Percentiles rank a stretch among this genome's conserved stretches.
Evolutionary conservation across 2,329 filamentous ascomycete species (phyloP).

Genomic region (Hymenoscyphus repandus): DNA sequence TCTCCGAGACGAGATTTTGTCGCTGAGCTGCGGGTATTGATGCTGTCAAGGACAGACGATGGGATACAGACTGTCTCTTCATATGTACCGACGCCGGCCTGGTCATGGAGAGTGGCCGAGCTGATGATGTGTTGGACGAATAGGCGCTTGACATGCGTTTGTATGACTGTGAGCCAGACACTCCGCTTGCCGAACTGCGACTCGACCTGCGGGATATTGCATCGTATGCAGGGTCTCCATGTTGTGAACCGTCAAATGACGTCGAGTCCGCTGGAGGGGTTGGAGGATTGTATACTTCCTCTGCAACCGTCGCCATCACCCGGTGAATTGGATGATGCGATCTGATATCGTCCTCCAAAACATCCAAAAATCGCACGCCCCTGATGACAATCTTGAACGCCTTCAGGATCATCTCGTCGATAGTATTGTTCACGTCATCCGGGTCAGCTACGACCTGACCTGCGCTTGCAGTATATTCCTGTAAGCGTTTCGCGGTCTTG

Average conservation of each 20-base stretch:
- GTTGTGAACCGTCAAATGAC: slow-evolving; percentile 38
- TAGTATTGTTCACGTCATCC: slow-evolving; percentile 64
- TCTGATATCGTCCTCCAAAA: slow-evolving; percentile 63
- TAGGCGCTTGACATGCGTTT: slow-evolving; percentile 25
- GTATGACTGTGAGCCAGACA: slow-evolving; percentile 24
- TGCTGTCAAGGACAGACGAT: slow-evolving; percentile 72
- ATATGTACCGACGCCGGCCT: slow-evolving; percentile 20
- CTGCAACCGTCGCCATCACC: slow-evolving; percentile 54
- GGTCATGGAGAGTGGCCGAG: slow-evolving; percentile 25
- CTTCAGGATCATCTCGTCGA: slow-evolving; percentile 90
- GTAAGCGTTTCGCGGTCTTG: slow-evolving; percentile 79
- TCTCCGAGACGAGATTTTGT: slow-evolving; percentile 76
- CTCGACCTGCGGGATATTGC: slow-evolving; percentile 28
- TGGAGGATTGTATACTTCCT: slow-evolving; percentile 54
- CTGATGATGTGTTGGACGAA: slow-evolving; percentile 16
- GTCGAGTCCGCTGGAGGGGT: slow-evolving; percentile 58
- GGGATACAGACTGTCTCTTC: slow-evolving; percentile 40
- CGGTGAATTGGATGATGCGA: slow-evolving; percentile 46
- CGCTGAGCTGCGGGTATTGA: slow-evolving; percentile 57
- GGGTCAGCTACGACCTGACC: slow-evolving; percentile 38
- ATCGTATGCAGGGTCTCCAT: slow-evolving; percentile 38
- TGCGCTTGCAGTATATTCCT: slow-evolving; percentile 53
- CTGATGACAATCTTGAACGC: slow-evolving; percentile 93
- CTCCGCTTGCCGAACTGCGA: slow-evolving; percentile 28
- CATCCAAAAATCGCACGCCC: slow-evolving; percentile 82